phyloP scores from a whole-genome alignment of 2,329 filamentous ascomycete species.

The Aplosporella prunicola region DNA sequence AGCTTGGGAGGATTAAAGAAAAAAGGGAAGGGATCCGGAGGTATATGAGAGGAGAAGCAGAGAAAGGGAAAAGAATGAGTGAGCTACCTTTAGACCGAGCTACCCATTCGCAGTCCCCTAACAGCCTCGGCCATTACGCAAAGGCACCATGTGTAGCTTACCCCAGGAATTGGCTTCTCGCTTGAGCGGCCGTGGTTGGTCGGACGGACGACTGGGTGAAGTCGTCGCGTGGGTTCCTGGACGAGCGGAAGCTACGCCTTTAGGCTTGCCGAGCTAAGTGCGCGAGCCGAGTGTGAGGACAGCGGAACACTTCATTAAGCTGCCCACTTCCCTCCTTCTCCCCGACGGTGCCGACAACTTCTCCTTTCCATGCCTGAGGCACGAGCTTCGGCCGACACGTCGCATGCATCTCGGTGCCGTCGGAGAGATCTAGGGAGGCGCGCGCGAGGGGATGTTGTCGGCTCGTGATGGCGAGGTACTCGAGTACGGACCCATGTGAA shows the following conservation, averaged over 20 bases:
- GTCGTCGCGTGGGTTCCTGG: conserved; percentile 1
- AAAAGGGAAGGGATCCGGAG: too few species aligned
- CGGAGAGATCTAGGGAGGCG: too few species aligned
- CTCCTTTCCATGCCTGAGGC: too few species aligned
- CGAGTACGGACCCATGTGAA: too few species aligned
- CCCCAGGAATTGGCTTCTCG: conserved; percentile 1
- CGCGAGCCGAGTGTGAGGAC: conserved; percentile 1
- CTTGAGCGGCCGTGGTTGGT: neutral
- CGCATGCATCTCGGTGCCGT: too few species aligned
- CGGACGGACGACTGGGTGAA: neutral
- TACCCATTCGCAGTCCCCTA: conserved; percentile 8
- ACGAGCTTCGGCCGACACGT: too few species aligned
- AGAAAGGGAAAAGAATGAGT: neutral
- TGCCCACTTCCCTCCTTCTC: too few species aligned
- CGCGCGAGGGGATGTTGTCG: too few species aligned
- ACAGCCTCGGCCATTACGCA: conserved; percentile 11
- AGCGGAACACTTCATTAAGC: too few species aligned
- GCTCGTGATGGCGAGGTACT: too few species aligned
- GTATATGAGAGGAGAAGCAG: neutral
- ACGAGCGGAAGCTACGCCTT: conserved; percentile 5
- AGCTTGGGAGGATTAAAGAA: too few species aligned
- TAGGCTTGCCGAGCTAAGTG: conserved; percentile 1
- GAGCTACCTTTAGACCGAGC: conserved; percentile 11
- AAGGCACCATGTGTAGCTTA: conserved; percentile 1
- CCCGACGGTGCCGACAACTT: too few species aligned